Evolutionary conservation across 140 eudicot genomes (phyloP).

Genomic region (Cichorium intybus): DNA sequence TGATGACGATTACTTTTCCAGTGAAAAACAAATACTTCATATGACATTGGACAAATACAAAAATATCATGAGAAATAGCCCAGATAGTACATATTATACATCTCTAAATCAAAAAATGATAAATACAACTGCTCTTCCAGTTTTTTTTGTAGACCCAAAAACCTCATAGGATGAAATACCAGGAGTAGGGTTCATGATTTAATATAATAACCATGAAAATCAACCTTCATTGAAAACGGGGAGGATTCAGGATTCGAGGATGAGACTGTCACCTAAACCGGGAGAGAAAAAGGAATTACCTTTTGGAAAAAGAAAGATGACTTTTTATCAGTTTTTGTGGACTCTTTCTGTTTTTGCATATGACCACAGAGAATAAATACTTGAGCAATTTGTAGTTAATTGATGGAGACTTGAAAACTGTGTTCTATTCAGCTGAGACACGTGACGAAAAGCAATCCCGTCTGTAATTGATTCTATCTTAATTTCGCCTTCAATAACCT

Average conservation of each 20-base stretch:
- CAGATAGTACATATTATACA: background rate
- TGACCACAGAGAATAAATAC: slow-evolving; percentile 29
- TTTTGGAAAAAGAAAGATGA: slow-evolving; percentile 20
- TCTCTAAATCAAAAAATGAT: background rate
- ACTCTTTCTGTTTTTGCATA: slow-evolving; percentile 27
- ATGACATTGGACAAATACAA: background rate
- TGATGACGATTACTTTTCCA: background rate
- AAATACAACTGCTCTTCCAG: background rate
- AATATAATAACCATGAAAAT: slow-evolving; percentile 20
- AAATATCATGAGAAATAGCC: background rate
- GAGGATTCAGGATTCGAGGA: slow-evolving; percentile 3
- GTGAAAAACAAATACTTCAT: background rate
- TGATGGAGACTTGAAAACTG: slow-evolving; percentile 23
- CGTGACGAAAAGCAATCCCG: slow-evolving; percentile 32
- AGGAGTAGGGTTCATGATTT: slow-evolving; percentile 20
- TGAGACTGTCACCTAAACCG: background rate
- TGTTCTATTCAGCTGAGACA: slow-evolving; percentile 27
- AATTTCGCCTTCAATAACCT: slow-evolving; percentile 9
- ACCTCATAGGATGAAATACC: background rate
- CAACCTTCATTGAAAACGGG: background rate
- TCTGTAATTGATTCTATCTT: slow-evolving; percentile 28
- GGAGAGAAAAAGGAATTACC: slow-evolving; percentile 1
- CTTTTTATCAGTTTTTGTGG: slow-evolving; percentile 33
- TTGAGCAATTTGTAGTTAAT: slow-evolving; percentile 23
- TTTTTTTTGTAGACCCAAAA: background rate